Evolutionary conservation across 208 protist genomes (phyloP), one percentile per base, ranked within the genome.

Genomic region (Leishmania tarentolae): DNA sequence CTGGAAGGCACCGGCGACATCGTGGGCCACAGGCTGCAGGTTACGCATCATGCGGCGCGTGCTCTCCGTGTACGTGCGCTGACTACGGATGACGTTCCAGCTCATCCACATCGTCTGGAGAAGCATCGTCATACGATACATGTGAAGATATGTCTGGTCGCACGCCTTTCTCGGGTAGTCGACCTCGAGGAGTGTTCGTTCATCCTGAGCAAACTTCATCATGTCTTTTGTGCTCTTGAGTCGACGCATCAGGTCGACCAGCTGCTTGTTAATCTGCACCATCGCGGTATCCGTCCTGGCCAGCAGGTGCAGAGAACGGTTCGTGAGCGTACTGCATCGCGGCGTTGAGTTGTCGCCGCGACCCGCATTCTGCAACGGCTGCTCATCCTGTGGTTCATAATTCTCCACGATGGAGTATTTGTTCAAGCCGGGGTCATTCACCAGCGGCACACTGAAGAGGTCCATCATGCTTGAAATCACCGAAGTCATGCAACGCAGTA

Each of bases 71-170:
- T 90, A 92, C 59, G 28, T 15, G 50, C 79, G 77, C 86, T 97
- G 91, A 66, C 92, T 91, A 50, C 94, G 90, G 31, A 97, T 83
- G 44, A 96, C 87, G 52, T 91, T 90, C 93, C 94, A 97, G 88
- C 92, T 95, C 83, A 91, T 90, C 81, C 86, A 90, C 92, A 96
- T 96, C 3, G 92, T 95, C 85, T 90, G 88, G 63, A 97, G 84
- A 66, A 97, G 81, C 61, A 90, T 86, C 28, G 88, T 79, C 92
- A 96, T 96, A 78, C 89, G 92, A 83, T 95, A 88, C 86, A 97
- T 91, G 81, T 92, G 90, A 53, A 72, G 76, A 72, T 93, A 90
- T 13, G 87, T 92, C 44, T 86, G 73, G 44, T 91, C 85, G 74
- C 94, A 97, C 31, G 92, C 82, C 83, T 91, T 89, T 63, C 87